phyloP scores from a whole-genome alignment of 2,329 filamentous ascomycete species.

The Periconia digitata region DNA sequence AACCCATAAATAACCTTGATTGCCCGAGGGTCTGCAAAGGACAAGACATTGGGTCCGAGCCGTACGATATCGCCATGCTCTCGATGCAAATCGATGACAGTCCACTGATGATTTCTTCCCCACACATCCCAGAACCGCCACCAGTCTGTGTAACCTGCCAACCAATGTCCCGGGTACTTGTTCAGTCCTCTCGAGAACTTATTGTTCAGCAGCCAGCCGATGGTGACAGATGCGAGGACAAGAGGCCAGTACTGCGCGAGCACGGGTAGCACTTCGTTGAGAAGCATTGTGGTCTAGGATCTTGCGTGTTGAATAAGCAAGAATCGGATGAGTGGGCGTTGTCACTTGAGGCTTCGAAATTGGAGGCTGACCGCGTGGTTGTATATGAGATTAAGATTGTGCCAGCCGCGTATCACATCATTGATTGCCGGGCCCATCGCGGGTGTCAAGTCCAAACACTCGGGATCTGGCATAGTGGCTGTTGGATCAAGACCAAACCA shows the following conservation, averaged over 20 bases:
- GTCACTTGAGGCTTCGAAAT: conserved; percentile 11
- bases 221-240: conserved; percentile 33
- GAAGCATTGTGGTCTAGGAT: conserved; percentile 34
- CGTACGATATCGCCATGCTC: conserved; percentile 75
- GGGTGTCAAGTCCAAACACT: conserved; percentile 1
- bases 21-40: conserved; percentile 72
- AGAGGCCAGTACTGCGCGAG: conserved; percentile 47
- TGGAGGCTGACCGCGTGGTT: neutral
- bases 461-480: conserved; percentile 11
- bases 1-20: conserved; percentile 78
- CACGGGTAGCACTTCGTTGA: conserved; percentile 37
- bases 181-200: conserved; percentile 61
- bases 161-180: conserved; percentile 70
- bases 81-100: conserved; percentile 67
- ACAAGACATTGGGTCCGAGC: conserved; percentile 72
- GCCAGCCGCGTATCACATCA: conserved; percentile 7
- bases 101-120: conserved; percentile 65
- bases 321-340: conserved; percentile 9
- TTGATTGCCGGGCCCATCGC: conserved; percentile 11
- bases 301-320: conserved; percentile 13
- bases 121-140: conserved; percentile 75
- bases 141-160: conserved; percentile 70
- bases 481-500: neutral
- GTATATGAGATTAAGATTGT: conserved; percentile 6
- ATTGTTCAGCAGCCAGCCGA: conserved; percentile 45